Evolutionary conservation across 148 eudicot genomes (phyloP), one percentile per base, ranked within the genome.

Genomic region (Rhododendron simsii): DNA sequence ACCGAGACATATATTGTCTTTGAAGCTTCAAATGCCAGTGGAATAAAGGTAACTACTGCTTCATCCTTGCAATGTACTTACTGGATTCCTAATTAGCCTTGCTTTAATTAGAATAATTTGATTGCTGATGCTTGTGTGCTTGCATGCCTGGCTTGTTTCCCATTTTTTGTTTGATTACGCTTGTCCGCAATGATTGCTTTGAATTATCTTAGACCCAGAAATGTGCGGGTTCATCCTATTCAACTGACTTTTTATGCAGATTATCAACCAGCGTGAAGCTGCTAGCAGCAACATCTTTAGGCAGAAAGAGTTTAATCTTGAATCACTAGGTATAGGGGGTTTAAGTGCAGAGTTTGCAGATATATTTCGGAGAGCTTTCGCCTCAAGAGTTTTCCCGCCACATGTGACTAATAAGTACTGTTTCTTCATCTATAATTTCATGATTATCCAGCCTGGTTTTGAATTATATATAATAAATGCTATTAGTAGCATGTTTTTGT

Each of bases 351-450:
- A 98, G 90, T 98, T 98, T 90, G 98, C 96, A 35, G 99, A 97
- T 89, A 97, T 98, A 86, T 98, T 95, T 89, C 92, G 98, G 89
- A 95, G 99, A 92, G 99, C 99, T 85, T 98, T 98, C 90, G 98
- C 99, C 57, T 98, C 98, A 65, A 95, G 98, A 86, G 99, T 95
- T 89, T 97, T 97, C 41, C 99, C 99, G 86, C 89, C 99, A 44
- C 98, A 97, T 86, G 99, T 97, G 85, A 94, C 99, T 61, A 90
- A 90, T 88, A 97, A 97, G 98, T 95, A 95, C 87, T 87, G 63
- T 86, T 81, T 79, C 33, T 53, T 88, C 59, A 82, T 85, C 55
- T 18, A 81, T 37, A 47, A 2, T 28, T 82, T 77, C 16, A 26
- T 83, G 37, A 16, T 61, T 15, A 81, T 50, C 18, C 67, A 11